A percentile compares a stretch with the other conserved stretches of the same genome.
Conservation (phyloP, 2,329 filamentous ascomycete genomes). For the Graphilbum ipis-grandicollis region DNA sequence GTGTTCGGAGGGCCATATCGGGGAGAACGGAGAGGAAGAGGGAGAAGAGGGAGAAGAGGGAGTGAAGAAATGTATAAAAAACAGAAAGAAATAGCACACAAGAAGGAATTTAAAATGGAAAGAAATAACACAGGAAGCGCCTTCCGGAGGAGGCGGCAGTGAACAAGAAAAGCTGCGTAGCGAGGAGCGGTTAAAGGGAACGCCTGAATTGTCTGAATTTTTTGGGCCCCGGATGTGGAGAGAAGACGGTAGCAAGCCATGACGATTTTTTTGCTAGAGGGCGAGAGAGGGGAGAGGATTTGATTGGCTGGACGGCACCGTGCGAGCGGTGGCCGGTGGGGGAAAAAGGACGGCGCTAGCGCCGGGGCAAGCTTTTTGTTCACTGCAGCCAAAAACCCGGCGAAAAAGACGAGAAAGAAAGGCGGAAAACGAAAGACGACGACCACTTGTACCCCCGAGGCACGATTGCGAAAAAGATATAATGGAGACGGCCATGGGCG, state of each 20-base stretch:
- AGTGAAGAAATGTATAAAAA: constrained; percentile 5
- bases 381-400: too few relatives aligned
- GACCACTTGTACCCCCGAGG: too few relatives aligned
- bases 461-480: too few relatives aligned
- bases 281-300: too few relatives aligned
- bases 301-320: too few relatives aligned
- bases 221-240: constrained; percentile 2
- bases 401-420: too few relatives aligned
- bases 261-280: constrained; percentile 6
- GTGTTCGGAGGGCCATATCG: constrained; percentile 28
- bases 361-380: too few relatives aligned
- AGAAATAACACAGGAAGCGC: constrained; percentile 1
- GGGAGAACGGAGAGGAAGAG: neutral
- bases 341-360: too few relatives aligned
- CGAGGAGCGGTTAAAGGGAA: neutral
- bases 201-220: constrained; percentile 4
- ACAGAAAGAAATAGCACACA: neutral
- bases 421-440: neutral
- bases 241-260: constrained; percentile 3
- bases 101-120: neutral
- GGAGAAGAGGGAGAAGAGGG: constrained; percentile 5
- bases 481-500: constrained; percentile 28
- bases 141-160: too few relatives aligned
- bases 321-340: too few relatives aligned
- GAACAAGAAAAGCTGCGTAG: too few relatives aligned